Conservation (phyloP, 352 stramenopile species). For the Phytophthora fragariaefolia region DNA sequence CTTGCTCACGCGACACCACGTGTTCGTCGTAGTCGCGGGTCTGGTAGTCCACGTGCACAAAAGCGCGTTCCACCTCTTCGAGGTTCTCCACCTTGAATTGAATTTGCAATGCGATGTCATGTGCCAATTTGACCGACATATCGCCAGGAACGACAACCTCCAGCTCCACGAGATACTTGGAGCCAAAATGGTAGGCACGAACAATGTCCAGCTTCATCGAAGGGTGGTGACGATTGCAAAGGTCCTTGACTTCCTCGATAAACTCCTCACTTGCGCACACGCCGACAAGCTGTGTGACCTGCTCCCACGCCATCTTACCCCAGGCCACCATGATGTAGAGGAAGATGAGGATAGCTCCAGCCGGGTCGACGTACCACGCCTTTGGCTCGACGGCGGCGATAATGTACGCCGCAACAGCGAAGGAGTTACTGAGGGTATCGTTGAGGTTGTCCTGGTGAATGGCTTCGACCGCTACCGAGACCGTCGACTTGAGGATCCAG, state of each 20-base stretch:
- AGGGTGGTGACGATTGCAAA: conserved; percentile 77
- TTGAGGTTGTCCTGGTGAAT: conserved; percentile 95
- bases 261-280: conserved; percentile 84
- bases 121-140: conserved; percentile 91
- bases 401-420: conserved; percentile 84
- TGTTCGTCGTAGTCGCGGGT: conserved; percentile 78
- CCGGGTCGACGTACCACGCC: conserved; percentile 91
- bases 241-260: conserved; percentile 85
- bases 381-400: conserved; percentile 50
- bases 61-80: conserved; percentile 93
- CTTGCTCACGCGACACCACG: conserved; percentile 58
- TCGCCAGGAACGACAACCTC: conserved; percentile 92
- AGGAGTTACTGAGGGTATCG: conserved; percentile 92
- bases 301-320: conserved; percentile 91
- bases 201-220: conserved; percentile 90
- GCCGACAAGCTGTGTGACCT: conserved; percentile 87
- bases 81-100: conserved; percentile 94
- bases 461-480: conserved; percentile 56
- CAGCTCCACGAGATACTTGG: conserved; percentile 94
- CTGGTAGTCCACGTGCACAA: conserved; percentile 96
- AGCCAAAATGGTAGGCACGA: conserved; percentile 94
- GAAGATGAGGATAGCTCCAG: conserved; percentile 94
- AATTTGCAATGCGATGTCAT: conserved; percentile 95
- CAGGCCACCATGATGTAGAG: conserved; percentile 94
- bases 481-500: conserved; percentile 60